These are phyloP conservation scores for Zea luxurians DNA, from an alignment of 176 grass and related monocot genomes.

Conservation along the genomic window DNA sequence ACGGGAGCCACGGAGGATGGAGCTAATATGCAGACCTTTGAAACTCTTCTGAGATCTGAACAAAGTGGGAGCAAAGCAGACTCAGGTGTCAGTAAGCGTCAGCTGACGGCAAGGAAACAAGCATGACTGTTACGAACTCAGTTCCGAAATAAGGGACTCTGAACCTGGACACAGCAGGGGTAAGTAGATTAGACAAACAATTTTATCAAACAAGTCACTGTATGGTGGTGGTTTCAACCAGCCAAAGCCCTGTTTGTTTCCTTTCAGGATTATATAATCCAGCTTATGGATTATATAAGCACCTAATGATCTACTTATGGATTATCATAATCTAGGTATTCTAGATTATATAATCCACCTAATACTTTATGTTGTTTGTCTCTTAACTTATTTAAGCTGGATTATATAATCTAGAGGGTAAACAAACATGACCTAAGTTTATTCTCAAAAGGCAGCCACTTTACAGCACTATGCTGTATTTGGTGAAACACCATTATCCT, in stretches of 20 bases:
- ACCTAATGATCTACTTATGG: too few species aligned
- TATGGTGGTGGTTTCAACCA: neutral
- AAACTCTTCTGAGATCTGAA: slow-evolving; percentile 61
- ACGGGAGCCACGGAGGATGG: slow-evolving; percentile 64
- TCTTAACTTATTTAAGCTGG: too few species aligned
- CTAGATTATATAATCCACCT: too few species aligned
- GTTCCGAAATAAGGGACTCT: neutral
- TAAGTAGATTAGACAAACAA: neutral
- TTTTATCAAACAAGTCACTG: slow-evolving; percentile 10
- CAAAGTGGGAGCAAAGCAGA: slow-evolving; percentile 22
- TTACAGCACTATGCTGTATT: neutral
- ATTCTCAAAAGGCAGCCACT: neutral
- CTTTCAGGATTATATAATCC: too few species aligned
- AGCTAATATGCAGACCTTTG: slow-evolving; percentile 44
- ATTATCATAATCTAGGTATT: too few species aligned
- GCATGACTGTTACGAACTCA: neutral
- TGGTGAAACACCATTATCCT: neutral
- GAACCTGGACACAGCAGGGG: neutral
- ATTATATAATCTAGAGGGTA: too few species aligned
- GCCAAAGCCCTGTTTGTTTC: neutral
- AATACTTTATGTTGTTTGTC: too few species aligned
- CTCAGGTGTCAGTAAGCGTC: slow-evolving; percentile 21
- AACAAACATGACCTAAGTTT: too few species aligned
- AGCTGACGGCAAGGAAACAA: neutral
- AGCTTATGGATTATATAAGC: too few species aligned